phyloP scores from a whole-genome alignment of 306 rosid species.

The Dryas drummondii region DNA sequence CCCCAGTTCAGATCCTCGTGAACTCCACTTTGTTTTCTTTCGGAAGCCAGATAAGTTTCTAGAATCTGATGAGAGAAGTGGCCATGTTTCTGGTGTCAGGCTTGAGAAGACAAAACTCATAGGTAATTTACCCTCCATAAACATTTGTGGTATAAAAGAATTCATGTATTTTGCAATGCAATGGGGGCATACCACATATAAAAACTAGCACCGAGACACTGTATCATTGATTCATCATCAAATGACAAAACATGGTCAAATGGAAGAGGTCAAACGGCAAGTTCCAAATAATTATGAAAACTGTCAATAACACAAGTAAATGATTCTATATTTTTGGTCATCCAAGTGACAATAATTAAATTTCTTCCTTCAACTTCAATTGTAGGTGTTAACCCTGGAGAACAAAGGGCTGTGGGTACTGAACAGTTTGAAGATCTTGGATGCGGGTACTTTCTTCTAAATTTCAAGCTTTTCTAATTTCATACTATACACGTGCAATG shows the following conservation, averaged over 20 bases:
- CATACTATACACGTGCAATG: background rate
- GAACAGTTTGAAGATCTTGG: conserved; percentile 68
- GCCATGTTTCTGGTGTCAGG: conserved; percentile 56
- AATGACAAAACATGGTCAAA: background rate
- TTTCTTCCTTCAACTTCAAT: conserved; percentile 27
- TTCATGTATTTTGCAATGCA: background rate
- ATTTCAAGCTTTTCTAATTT: background rate
- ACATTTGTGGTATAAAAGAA: background rate
- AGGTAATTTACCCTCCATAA: conserved; percentile 36
- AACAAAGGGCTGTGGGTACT: conserved; percentile 72
- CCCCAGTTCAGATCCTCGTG: conserved; percentile 50
- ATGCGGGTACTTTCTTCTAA: conserved; percentile 60
- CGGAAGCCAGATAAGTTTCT: conserved; percentile 70
- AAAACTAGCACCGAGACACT: background rate
- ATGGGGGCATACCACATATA: background rate
- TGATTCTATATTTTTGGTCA: background rate
- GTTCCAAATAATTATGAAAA: background rate
- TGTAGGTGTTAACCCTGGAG: conserved; percentile 70
- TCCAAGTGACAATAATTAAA: conserved; percentile 20
- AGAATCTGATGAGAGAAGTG: conserved; percentile 48
- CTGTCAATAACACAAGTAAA: conserved; percentile 3
- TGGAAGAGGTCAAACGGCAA: background rate
- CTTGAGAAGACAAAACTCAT: conserved; percentile 78
- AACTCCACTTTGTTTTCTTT: conserved; percentile 79
- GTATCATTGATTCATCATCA: background rate